Percentiles rank a stretch among this genome's conserved stretches.
These are phyloP conservation scores for Suillus subluteus DNA, from an alignment of 768 basidiomycete species.

Conservation along the genomic window DNA sequence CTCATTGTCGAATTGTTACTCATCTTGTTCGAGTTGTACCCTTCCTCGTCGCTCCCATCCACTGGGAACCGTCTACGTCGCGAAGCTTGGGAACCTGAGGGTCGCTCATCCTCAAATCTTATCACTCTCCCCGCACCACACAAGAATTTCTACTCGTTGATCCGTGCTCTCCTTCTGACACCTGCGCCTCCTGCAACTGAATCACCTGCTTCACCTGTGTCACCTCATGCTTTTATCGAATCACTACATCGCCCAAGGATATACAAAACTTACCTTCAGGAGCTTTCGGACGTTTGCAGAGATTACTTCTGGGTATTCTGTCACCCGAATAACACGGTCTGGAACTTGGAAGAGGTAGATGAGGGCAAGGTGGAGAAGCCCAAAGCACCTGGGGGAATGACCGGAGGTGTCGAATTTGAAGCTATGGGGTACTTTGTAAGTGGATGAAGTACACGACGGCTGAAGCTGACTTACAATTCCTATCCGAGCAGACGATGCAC, in stretches of 20 bases:
- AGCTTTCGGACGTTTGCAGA: conserved; percentile 86
- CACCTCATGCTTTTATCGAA: conserved; percentile 82
- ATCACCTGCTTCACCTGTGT: conserved; percentile 60
- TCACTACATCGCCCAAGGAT: conserved; percentile 68
- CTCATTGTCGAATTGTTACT: conserved; percentile 87
- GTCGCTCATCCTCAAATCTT: conserved; percentile 48
- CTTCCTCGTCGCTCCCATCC: conserved; percentile 66
- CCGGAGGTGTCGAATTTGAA: conserved; percentile 97
- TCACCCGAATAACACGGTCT: conserved; percentile 91
- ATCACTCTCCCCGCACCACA: conserved; percentile 76
- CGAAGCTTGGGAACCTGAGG: conserved; percentile 62
- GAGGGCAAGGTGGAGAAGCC: conserved; percentile 86
- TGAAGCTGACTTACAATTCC: conserved; percentile 15
- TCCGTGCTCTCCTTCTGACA: conserved; percentile 76
- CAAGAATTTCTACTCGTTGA: conserved; percentile 70
- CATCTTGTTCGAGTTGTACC: conserved; percentile 90
- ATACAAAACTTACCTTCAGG: conserved; percentile 81
- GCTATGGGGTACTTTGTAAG: conserved; percentile 94
- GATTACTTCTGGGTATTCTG: conserved; percentile 99
- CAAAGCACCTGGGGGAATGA: conserved; percentile 95
- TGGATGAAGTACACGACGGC: conserved; percentile 14
- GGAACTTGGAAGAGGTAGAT: conserved; percentile 84
- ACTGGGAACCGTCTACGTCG: conserved; percentile 41
- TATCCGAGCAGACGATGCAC: conserved; percentile 71
- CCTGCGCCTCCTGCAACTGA: conserved; percentile 69